Percentiles rank a stretch among this genome's conserved stretches.
phyloP scores from a whole-genome alignment of 768 basidiomycete genomes.

The Tephrocybe sp. region DNA sequence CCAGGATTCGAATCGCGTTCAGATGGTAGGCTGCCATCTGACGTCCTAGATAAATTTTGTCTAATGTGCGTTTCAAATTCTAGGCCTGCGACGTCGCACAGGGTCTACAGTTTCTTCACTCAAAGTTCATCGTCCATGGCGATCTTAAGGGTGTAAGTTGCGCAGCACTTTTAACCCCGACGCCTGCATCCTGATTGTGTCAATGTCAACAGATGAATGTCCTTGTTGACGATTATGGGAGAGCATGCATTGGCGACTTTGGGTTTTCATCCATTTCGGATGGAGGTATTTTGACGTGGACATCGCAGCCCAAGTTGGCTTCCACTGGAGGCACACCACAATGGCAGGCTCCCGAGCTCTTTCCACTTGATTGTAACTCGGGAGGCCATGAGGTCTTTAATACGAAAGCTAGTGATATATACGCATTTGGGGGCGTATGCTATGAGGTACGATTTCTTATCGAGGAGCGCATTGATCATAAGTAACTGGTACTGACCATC shows the following conservation, averaged over 20 bases:
- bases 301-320: slow-evolving; percentile 2
- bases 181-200: too few relatives aligned
- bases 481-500: too few relatives aligned
- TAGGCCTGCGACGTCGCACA: slow-evolving; percentile 27
- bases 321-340: slow-evolving; percentile 10
- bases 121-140: slow-evolving; percentile 35
- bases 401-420: slow-evolving; percentile 20
- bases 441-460: slow-evolving; percentile 18
- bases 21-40: too few relatives aligned
- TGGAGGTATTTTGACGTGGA: slow-evolving; percentile 9
- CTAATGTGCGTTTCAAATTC: too few relatives aligned
- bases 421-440: slow-evolving; percentile 16
- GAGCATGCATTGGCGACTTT: slow-evolving; percentile 22
- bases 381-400: too few relatives aligned
- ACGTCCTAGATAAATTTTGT: too few relatives aligned
- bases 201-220: slow-evolving; percentile 16
- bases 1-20: neutral
- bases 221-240: slow-evolving; percentile 14
- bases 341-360: slow-evolving; percentile 21
- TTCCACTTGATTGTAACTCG: too few relatives aligned
- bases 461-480: too few relatives aligned
- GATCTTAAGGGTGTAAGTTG: slow-evolving; percentile 40
- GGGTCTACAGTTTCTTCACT: slow-evolving; percentile 31
- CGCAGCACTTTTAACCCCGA: too few relatives aligned
- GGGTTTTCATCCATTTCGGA: slow-evolving; percentile 18